These are phyloP conservation scores for Lichtheimia hyalospora DNA, from an alignment of 371 early-diverging fungal genomes.

Conservation along the genomic window DNA sequence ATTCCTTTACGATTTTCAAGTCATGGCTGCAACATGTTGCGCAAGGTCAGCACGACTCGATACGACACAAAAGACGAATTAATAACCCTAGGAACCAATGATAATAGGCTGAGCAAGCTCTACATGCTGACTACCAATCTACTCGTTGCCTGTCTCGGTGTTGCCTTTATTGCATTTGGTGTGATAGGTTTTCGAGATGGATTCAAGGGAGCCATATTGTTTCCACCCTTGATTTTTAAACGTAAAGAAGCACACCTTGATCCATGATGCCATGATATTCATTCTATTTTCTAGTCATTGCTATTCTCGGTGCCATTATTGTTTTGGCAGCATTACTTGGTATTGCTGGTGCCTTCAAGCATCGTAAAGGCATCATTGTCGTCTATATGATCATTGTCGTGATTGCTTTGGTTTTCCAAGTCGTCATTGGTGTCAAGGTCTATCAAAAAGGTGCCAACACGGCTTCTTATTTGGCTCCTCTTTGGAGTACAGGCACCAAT, in stretches of 20 bases:
- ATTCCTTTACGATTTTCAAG: too few relatives aligned
- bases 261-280: background rate
- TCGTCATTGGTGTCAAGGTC: conserved; percentile 39
- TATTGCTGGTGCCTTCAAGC: conserved; percentile 28
- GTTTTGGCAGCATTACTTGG: conserved; percentile 41
- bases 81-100: background rate
- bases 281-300: conserved; percentile 20
- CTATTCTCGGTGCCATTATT: conserved; percentile 41
- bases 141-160: conserved; percentile 41
- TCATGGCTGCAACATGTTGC: conserved; percentile 19
- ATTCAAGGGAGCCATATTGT: conserved; percentile 38
- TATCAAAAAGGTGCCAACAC: conserved; percentile 41
- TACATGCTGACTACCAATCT: conserved; percentile 47
- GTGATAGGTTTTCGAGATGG: conserved; percentile 36
- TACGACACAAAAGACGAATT: background rate
- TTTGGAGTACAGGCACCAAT: conserved; percentile 29
- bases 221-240: conserved; percentile 36
- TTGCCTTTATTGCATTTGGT: conserved; percentile 45
- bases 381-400: conserved; percentile 40
- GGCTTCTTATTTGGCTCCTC: conserved; percentile 24
- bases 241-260: conserved; percentile 14
- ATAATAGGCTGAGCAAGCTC: conserved; percentile 43
- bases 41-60: conserved; percentile 9
- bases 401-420: conserved; percentile 38
- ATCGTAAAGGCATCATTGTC: conserved; percentile 26